Percentiles rank a stretch among this genome's conserved stretches.
Evolutionary conservation across 2,329 filamentous ascomycete genomes (phyloP).

Genomic region (Pseudogymnoascus sp.): DNA sequence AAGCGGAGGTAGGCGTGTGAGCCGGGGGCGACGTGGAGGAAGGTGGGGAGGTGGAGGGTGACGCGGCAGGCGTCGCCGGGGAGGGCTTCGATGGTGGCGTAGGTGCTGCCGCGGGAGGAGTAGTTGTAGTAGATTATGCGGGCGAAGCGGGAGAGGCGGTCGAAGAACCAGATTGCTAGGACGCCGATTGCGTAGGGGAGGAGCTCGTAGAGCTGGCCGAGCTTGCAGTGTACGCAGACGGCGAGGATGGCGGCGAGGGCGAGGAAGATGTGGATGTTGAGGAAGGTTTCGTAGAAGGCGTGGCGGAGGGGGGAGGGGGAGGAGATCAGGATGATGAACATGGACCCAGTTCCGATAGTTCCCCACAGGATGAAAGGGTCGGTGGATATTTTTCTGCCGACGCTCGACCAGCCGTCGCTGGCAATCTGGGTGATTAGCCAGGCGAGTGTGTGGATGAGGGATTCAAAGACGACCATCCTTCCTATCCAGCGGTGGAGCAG

Average conservation of each 20-base stretch:
- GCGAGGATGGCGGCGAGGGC: slow-evolving; percentile 59
- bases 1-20: slow-evolving; percentile 71
- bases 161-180: slow-evolving; percentile 66
- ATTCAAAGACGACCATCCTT: slow-evolving; percentile 60
- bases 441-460: slow-evolving; percentile 59
- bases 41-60: slow-evolving; percentile 59
- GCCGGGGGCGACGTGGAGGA: slow-evolving; percentile 57
- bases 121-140: slow-evolving; percentile 60
- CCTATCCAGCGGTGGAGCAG: slow-evolving; percentile 79
- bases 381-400: slow-evolving; percentile 43
- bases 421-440: slow-evolving; percentile 67
- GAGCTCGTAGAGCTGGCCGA: slow-evolving; percentile 54
- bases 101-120: slow-evolving; percentile 42
- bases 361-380: slow-evolving; percentile 59
- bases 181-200: slow-evolving; percentile 61
- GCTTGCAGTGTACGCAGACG: slow-evolving; percentile 69
- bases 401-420: slow-evolving; percentile 52
- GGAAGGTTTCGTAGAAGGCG: slow-evolving; percentile 95
- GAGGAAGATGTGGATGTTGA: slow-evolving; percentile 74
- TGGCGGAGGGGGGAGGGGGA: slow-evolving; percentile 76
- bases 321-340: slow-evolving; percentile 58
- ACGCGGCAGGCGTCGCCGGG: slow-evolving; percentile 62
- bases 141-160: slow-evolving; percentile 55
- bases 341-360: slow-evolving; percentile 49
- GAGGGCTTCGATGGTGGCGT: slow-evolving; percentile 58